A percentile compares a stretch with the other conserved stretches of the same genome.
Evolutionary conservation across 306 rosid species (phyloP).

Genomic region (Trifolium repens): DNA sequence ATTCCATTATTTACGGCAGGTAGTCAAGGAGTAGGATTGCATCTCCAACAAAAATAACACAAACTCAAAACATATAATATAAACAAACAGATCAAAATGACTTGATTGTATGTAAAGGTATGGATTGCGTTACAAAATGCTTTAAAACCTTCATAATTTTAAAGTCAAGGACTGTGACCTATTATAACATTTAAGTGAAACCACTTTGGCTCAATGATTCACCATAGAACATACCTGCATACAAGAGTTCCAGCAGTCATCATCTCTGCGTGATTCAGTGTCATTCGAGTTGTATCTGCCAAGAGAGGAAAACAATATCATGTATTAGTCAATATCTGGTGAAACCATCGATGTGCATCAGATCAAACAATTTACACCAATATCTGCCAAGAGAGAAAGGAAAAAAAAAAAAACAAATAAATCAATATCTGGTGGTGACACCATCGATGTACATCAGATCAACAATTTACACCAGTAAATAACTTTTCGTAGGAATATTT

Average conservation of each 20-base stretch:
- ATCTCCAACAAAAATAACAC: too few species aligned
- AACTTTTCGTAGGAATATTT: not conserved
- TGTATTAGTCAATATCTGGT: slow-evolving; percentile 11
- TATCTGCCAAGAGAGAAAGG: slow-evolving; percentile 1
- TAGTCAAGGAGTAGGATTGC: too few species aligned
- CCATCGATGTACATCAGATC: slow-evolving; percentile 7
- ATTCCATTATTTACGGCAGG: too few species aligned
- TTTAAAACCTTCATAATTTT: slow-evolving; percentile 5
- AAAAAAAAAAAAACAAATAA: not conserved
- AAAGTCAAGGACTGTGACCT: not conserved
- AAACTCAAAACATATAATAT: too few species aligned
- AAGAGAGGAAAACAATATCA: not conserved
- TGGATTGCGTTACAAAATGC: not conserved
- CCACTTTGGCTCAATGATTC: slow-evolving; percentile 14
- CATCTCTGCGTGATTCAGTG: slow-evolving; percentile 63
- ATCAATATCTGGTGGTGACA: slow-evolving; percentile 7
- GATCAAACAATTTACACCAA: slow-evolving; percentile 35
- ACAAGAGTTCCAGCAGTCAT: slow-evolving; percentile 59
- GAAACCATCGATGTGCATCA: not conserved
- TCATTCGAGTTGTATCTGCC: slow-evolving; percentile 74
- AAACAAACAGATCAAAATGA: too few species aligned
- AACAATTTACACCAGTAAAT: slow-evolving; percentile 22
- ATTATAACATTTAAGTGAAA: slow-evolving; percentile 19
- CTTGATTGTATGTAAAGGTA: not conserved
- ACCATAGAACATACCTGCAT: slow-evolving; percentile 60